These are phyloP conservation scores for Stachybotrys echinatus DNA, from an alignment of 2,329 filamentous ascomycete genomes.

Conservation along the genomic window DNA sequence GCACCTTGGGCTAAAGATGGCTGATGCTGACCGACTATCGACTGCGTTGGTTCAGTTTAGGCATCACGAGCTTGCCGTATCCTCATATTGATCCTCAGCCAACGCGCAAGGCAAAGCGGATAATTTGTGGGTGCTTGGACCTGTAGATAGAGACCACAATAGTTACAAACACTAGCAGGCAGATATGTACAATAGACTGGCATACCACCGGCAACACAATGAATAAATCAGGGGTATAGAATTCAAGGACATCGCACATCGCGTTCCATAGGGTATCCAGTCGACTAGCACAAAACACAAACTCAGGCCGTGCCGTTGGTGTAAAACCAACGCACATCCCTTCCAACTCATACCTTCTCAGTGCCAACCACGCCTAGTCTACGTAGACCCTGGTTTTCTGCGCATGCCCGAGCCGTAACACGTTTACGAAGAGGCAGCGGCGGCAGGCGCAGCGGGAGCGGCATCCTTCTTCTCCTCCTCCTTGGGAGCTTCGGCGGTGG, in stretches of 20 bases:
- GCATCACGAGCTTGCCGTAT: too few species aligned
- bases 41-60: neutral
- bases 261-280: conserved; percentile 25
- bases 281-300: conserved; percentile 15
- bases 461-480: conserved; percentile 17
- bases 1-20: conserved; percentile 40
- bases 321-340: neutral
- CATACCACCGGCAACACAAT: neutral
- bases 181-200: neutral
- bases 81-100: too few species aligned
- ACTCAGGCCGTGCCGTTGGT: neutral
- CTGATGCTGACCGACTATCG: too few species aligned
- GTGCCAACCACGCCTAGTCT: neutral
- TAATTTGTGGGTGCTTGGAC: neutral
- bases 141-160: neutral
- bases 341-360: neutral
- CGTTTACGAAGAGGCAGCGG: conserved; percentile 11
- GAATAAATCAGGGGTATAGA: conserved; percentile 24
- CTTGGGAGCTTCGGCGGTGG: conserved; percentile 11
- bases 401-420: neutral
- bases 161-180: too few species aligned
- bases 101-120: neutral
- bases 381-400: neutral
- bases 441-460: conserved; percentile 13
- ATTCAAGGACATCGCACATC: conserved; percentile 18